Percentiles rank a stretch among this genome's conserved stretches.
These are phyloP conservation scores for Termitomyces sp. DNA, from an alignment of 768 basidiomycete genomes.

Conservation along the genomic window DNA sequence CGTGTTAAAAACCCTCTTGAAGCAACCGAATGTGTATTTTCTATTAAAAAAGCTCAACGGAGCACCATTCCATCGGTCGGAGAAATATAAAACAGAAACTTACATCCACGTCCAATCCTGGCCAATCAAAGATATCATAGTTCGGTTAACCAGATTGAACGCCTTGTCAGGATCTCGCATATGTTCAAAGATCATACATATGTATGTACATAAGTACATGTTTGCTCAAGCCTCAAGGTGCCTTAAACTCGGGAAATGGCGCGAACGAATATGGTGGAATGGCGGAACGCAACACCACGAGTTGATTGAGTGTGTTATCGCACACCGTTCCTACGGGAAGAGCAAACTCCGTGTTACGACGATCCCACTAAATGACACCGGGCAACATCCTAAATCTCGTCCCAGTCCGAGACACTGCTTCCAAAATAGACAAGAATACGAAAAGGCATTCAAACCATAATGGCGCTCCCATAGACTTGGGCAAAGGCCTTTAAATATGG, in stretches of 20 bases:
- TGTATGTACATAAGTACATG: too few species aligned
- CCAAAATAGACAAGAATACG: neutral
- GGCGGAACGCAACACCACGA: neutral
- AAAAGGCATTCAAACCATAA: neutral
- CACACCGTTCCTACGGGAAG: neutral
- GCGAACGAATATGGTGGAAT: neutral
- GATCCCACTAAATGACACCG: neutral
- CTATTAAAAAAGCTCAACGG: neutral
- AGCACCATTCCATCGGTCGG: neutral
- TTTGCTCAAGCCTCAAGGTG: too few species aligned
- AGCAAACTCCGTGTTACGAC: neutral
- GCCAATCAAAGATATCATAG: neutral
- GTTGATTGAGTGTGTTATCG: neutral
- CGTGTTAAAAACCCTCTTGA: neutral
- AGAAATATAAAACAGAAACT: neutral
- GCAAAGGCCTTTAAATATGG: conserved; percentile 18
- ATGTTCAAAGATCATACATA: too few species aligned
- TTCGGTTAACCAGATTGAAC: neutral
- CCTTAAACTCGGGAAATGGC: neutral
- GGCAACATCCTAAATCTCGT: neutral
- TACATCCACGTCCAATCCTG: neutral
- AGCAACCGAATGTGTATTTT: neutral
- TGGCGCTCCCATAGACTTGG: conserved; percentile 18
- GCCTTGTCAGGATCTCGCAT: neutral
- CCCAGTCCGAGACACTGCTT: neutral